Base-by-base conservation (phyloP, 2,329 filamentous ascomycete species). In the Madurella fahalii region DNA sequence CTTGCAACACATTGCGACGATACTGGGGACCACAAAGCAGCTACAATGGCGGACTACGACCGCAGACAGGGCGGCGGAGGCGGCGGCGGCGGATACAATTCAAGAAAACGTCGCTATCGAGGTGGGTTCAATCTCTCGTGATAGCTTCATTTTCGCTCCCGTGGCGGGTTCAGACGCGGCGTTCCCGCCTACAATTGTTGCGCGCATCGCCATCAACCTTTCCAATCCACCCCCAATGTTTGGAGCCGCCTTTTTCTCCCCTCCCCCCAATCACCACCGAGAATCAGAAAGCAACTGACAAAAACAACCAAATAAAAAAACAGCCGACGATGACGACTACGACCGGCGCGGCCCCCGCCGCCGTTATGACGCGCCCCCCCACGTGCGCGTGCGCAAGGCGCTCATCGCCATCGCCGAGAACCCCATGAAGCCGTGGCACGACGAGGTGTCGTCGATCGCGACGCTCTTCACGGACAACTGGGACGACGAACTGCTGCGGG, bases 391-490 rank as follows among this genome's bases (percentile, higher is more conserved):
- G 59, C 86, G 90, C 62, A 87, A 86, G 66, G 88, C 93, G 71
- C 79, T 95, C 47, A 77, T 95, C 49, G 80, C 83, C 53, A 85
- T 95, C 64, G 90, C 90, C 58, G 91, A 95, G 73, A 90, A 88
- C 64, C 86, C 89, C 54, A 76, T 91, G 65, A 85, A 87, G 63
- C 82, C 84, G 65, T 89, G 87, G 69, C 84, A 91, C 65, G 89
- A 95, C 62, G 89, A 94, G 68, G 84, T 90, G 39, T 78, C 81
- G 54, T 79, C 80, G 48, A 86, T 95, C 64, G 89, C 89, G 32
- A 88, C 86, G 64, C 81, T 86, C 47, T 82, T 95, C 15, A 80
- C 86, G 32, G 90, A 95, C 43, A 87, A 95, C 71, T 88, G 87
- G 68, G 91, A 95, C n/a, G 88, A 95, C 67, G 84, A 86, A 62